phyloP scores from a whole-genome alignment of 345 rosid genomes.

The Pistacia integerrima region DNA sequence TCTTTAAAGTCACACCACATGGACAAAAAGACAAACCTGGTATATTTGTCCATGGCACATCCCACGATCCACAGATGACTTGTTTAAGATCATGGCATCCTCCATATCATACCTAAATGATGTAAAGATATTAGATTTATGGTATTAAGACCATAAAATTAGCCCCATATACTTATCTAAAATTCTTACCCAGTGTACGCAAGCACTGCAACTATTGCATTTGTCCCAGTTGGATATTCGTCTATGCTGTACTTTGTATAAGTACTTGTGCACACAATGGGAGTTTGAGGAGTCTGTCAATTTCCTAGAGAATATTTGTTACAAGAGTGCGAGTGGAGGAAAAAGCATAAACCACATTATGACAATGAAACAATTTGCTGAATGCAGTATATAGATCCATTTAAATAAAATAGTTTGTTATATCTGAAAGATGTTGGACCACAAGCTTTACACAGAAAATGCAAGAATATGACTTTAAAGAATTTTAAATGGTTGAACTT shows the following conservation, averaged over 20 bases:
- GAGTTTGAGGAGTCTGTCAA: conserved; percentile 95
- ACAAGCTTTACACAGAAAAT: not conserved
- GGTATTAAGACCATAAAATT: not conserved
- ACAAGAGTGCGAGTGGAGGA: not conserved
- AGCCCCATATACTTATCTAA: not conserved
- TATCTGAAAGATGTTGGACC: not conserved
- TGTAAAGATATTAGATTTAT: conserved; percentile 9
- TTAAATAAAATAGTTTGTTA: not conserved
- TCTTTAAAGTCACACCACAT: not conserved
- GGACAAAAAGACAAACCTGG: conserved; percentile 53
- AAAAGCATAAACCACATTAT: conserved; percentile 1
- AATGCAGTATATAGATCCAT: not conserved
- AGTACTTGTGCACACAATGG: conserved; percentile 79
- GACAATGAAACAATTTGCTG: conserved; percentile 1
- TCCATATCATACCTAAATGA: conserved; percentile 89
- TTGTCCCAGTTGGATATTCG: conserved; percentile 89
- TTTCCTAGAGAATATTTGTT: conserved; percentile 25
- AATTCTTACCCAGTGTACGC: conserved; percentile 83
- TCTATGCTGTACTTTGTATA: conserved; percentile 74
- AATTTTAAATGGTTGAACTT: not conserved
- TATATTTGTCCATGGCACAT: conserved; percentile 97
- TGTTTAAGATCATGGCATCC: conserved; percentile 98
- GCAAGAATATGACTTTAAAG: not conserved
- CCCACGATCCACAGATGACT: conserved; percentile 93
- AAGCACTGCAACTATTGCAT: conserved; percentile 97